These are phyloP conservation scores for Fusarium gaditjirri DNA, from an alignment of 2,329 filamentous ascomycete species.

Conservation along the genomic window DNA sequence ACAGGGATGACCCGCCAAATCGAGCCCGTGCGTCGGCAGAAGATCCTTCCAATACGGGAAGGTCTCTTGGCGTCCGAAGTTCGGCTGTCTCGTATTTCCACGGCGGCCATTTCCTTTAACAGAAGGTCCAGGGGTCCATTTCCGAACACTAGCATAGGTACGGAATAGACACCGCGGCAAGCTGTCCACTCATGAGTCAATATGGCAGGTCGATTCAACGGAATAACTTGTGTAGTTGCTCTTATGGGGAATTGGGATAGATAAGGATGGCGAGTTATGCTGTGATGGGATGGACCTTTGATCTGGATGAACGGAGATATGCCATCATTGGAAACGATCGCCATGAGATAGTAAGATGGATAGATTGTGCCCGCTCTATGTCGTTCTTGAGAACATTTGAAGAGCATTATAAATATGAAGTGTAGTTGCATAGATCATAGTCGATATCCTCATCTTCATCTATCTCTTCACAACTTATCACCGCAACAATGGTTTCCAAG, in stretches of 20 bases:
- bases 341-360: neutral
- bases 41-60: neutral
- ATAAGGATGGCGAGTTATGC: neutral
- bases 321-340: constrained; percentile 12
- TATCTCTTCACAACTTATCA: neutral
- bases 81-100: constrained; percentile 5
- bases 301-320: constrained; percentile 3
- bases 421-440: neutral
- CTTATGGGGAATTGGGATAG: neutral
- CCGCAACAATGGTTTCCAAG: constrained; percentile 29
- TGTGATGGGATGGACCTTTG: constrained; percentile 11
- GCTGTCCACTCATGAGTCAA: constrained; percentile 2
- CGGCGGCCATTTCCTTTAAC: constrained; percentile 3
- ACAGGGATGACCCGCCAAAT: neutral
- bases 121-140: constrained; percentile 11
- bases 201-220: constrained; percentile 9
- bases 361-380: neutral
- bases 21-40: neutral
- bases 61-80: neutral
- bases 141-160: neutral
- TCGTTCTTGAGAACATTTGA: accelerated
- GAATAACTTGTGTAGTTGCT: neutral
- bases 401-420: constrained; percentile 4
- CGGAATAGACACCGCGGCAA: neutral
- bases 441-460: neutral